Evolutionary conservation across 2,329 filamentous ascomycete genomes (phyloP).

Genomic region (Herpotrichia juniperi): DNA sequence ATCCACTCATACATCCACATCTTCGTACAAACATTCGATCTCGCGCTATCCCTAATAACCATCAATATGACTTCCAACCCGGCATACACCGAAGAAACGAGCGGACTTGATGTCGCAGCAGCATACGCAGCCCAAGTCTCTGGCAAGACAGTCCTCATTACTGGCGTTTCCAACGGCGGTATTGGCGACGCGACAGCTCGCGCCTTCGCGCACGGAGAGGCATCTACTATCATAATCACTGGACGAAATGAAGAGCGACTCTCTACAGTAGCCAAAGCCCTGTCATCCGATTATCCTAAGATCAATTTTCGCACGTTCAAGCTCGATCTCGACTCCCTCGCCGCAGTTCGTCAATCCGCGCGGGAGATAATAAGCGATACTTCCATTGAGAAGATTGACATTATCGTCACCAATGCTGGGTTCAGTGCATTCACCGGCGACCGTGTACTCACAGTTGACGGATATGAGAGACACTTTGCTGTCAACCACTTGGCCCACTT

Average conservation of each 20-base stretch:
- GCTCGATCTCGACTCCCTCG: slow-evolving; percentile 40
- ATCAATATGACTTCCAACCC: slow-evolving; percentile 15
- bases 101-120: slow-evolving; percentile 20
- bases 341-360: slow-evolving; percentile 34
- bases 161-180: slow-evolving; percentile 11
- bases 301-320: slow-evolving; percentile 9
- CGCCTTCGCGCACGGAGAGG: slow-evolving; percentile 15
- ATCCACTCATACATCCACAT: too few species aligned
- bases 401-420: slow-evolving; percentile 48
- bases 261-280: background rate
- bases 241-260: slow-evolving; percentile 13
- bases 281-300: slow-evolving; percentile 10
- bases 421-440: slow-evolving; percentile 14
- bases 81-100: slow-evolving; percentile 10
- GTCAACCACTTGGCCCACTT: slow-evolving; percentile 53
- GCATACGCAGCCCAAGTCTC: slow-evolving; percentile 16
- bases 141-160: slow-evolving; percentile 39
- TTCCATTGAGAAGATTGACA: slow-evolving; percentile 35
- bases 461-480: slow-evolving; percentile 52
- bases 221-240: slow-evolving; percentile 17
- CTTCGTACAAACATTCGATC: too few species aligned
- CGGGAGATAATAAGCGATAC: slow-evolving; percentile 19
- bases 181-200: slow-evolving; percentile 17
- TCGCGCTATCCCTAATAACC: too few species aligned
- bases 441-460: slow-evolving; percentile 41